Evolutionary conservation across 2,329 filamentous ascomycete genomes (phyloP), one percentile per base, ranked within the genome.

Genomic region (Fusarium sp.): DNA sequence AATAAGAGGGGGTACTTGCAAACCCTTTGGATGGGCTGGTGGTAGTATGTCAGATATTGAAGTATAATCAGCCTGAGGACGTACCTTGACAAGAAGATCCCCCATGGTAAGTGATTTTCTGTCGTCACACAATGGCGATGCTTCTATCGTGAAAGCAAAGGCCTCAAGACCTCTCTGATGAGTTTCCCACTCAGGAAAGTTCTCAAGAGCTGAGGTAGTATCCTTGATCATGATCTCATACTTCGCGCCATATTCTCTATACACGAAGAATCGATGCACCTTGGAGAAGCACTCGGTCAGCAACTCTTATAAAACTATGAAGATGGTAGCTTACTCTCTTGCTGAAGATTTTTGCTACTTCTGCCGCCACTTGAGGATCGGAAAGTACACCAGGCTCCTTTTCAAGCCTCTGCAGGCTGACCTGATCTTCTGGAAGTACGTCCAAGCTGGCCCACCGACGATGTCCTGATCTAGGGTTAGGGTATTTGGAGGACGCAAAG

Each of bases 1-100:
- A 98, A 94, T 4, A 98, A 83, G 6, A 99, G 83, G 13, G 93
- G 93, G 76, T 98, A 98, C 81, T 92, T 93, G 82, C 93, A 97
- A 23, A 98, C 88, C 58, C 95, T 88, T 80, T 99, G 95, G 21
- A 98, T 94, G 1, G 95, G 96, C 93, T 97, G 57, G 20, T 41
- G 21, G 28, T 18, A 23, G 25, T 4, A 41, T 37, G 48, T 66
- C 11, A 70, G 56, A 28, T 23, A 11, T 6, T 48, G 54, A 47
- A 42, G n/a, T n/a, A 34, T 25, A 41, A 23, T 21, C n/a, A 23
- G 14, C 7, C 14, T 20, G 16, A 14, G n/a, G 55, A 40, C 66
- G 41, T 73, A 93, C 94, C 88, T 98, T 98, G 72, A 98, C 94
- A 58, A 98, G 85, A 7, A 98, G 85, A 80, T 98, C 96, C 50